Base-by-base conservation (phyloP, 805 yeast species). In the Jamesozyma jinghongensis region DNA sequence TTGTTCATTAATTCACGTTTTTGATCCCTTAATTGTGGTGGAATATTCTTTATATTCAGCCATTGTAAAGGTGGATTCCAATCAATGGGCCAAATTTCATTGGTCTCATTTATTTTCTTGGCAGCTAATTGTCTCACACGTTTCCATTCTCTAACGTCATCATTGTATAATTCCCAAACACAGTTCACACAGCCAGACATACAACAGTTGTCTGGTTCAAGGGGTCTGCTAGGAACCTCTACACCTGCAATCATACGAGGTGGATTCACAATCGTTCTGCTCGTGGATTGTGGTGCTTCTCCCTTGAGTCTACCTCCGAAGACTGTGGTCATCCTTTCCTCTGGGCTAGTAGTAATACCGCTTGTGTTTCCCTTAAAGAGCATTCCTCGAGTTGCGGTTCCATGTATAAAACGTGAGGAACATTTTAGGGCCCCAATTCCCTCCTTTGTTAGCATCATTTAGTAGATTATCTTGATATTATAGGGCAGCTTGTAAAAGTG, bases 131-230 rank as follows among this genome's bases (percentile, higher is more conserved):
- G 63, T 16, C 94, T 67, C 53, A 68, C 62, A 1, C 47, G 56
- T 52, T 78, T 76, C 95, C 96, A 92, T 27, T 85, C 85, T 47
- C 77, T 79, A 37, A 88, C 54, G 57, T 92, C 97, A 40, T 90
- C 97, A 49, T 82, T 80, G 58, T 77, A 90, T 40, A 85, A 65
- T 52, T 88, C 96, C 97, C 97, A 92, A 2, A 90, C 97, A 61
- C 98, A 90, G 62, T 90, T 87, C 25, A 85, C 79, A 61, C 98
- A 90, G 1, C 98, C 98, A 43, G 92, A 80, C 95, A 87, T 87
- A 62, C 98, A 90, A 61, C 98, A 90, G 60, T 90, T 87, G 51
- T 88, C 95, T 1, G 97, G 97, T 51, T 85, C 95, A 4, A 65
- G 67, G 0, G 98, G 97, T 56, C 71, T 74, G n/a, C 74, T 76